Evolutionary conservation across 2,329 filamentous ascomycete genomes (phyloP).

Genomic region (Moelleriella libera): DNA sequence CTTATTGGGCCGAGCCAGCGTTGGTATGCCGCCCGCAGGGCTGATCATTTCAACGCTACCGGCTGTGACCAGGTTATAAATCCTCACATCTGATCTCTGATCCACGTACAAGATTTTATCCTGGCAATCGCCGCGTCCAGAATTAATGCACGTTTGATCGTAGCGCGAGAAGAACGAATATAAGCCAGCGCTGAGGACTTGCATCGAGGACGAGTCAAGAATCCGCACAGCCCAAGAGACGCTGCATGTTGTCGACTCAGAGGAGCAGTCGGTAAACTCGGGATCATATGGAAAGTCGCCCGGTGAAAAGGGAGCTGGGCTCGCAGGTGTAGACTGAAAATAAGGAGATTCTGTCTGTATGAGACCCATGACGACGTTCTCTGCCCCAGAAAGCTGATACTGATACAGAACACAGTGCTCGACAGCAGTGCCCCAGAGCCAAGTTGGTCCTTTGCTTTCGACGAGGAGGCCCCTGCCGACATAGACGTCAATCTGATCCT

Average conservation of each 20-base stretch:
- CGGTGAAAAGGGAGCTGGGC: constrained; percentile 9
- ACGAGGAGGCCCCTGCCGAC: constrained; percentile 17
- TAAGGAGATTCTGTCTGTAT: constrained; percentile 51
- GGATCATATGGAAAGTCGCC: constrained; percentile 1
- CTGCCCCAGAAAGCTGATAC: constrained; percentile 28
- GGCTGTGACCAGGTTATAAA: neutral
- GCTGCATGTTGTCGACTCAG: neutral
- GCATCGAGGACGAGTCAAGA: neutral
- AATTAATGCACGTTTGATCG: neutral
- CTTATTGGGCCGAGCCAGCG: neutral
- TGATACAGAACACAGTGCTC: constrained; percentile 38
- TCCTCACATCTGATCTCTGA: neutral
- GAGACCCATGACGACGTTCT: constrained; percentile 39
- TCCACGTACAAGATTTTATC: neutral
- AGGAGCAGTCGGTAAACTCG: neutral
- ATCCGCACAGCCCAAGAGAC: neutral
- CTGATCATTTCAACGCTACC: neutral
- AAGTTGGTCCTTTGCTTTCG: constrained; percentile 16
- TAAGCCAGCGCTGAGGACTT: neutral
- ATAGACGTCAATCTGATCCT: neutral
- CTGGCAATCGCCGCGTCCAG: neutral
- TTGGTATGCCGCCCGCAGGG: neutral
- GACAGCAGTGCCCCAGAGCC: constrained; percentile 12
- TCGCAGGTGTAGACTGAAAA: constrained; percentile 11
- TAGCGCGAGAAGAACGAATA: neutral